A percentile compares a stretch with the other conserved stretches of the same genome.
These are phyloP conservation scores for Penicillium janthinellum DNA, from an alignment of 2,329 filamentous ascomycete species.

Conservation along the genomic window DNA sequence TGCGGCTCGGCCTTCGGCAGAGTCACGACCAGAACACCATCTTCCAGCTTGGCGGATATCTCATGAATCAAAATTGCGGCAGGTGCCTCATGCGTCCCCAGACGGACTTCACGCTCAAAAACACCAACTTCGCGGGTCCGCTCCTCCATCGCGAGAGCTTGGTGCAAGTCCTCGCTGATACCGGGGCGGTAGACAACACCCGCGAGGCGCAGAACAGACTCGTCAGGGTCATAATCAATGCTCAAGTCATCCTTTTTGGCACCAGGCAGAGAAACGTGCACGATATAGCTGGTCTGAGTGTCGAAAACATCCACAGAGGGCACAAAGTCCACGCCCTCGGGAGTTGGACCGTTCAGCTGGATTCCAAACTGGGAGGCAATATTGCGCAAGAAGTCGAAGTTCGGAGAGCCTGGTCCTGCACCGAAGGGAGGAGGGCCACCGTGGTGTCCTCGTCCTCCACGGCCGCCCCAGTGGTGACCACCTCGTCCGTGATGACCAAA, in stretches of 20 bases:
- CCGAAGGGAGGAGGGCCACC: constrained; percentile 8
- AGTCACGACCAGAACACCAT: constrained; percentile 75
- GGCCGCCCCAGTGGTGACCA: constrained; percentile 10
- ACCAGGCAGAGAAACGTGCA: constrained; percentile 75
- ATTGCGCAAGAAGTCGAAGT: constrained; percentile 29
- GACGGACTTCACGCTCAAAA: constrained; percentile 70
- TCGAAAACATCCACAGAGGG: constrained; percentile 68
- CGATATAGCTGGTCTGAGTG: constrained; percentile 63
- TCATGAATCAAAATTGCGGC: constrained; percentile 66
- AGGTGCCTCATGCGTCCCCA: constrained; percentile 55
- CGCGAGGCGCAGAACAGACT: constrained; percentile 64
- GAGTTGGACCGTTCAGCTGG: constrained; percentile 22
- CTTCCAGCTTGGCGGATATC: constrained; percentile 75
- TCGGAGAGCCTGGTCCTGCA: not conserved
- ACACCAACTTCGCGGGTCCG: constrained; percentile 73
- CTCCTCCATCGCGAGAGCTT: constrained; percentile 66
- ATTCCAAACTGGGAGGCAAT: constrained; percentile 35
- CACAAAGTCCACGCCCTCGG: constrained; percentile 38
- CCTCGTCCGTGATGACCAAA: constrained; percentile 8
- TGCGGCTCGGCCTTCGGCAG: constrained; percentile 66
- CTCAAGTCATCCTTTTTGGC: constrained; percentile 77
- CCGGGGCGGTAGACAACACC: constrained; percentile 74
- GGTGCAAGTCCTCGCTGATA: constrained; percentile 68
- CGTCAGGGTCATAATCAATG: constrained; percentile 74
- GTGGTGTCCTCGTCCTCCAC: constrained; percentile 12